Percentiles rank a stretch among this genome's conserved stretches.
These are phyloP conservation scores for Cryptococcus hybrid DNA, from an alignment of 1,284 basidiomycete genomes.

Conservation along the genomic window DNA sequence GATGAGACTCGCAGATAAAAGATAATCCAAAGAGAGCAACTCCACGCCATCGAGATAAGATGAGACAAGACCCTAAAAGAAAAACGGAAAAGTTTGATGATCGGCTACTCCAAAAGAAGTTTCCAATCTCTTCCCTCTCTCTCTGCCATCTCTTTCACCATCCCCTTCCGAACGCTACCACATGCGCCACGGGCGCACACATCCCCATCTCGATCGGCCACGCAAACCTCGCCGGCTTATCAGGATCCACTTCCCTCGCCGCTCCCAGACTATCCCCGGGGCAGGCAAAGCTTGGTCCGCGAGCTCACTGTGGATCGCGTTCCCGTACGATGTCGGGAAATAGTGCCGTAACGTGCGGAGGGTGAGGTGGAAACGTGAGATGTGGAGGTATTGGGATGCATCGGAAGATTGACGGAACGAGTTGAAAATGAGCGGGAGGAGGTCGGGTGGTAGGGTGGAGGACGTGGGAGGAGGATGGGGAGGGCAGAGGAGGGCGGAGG, in stretches of 20 bases:
- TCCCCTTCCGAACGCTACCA: conserved; percentile 38
- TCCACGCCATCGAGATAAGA: too few relatives aligned
- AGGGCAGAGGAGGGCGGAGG: conserved; percentile 5
- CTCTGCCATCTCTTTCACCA: conserved; percentile 39
- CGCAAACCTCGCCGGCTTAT: conserved; percentile 31
- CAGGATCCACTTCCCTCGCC: conserved; percentile 36
- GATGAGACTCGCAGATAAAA: too few relatives aligned
- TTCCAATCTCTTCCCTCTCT: conserved; percentile 32
- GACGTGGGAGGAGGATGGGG: conserved; percentile 13
- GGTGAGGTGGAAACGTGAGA: conserved; percentile 37
- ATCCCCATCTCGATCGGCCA: conserved; percentile 49
- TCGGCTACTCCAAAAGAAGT: not conserved
- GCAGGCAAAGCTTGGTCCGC: conserved; percentile 34
- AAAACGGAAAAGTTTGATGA: too few relatives aligned
- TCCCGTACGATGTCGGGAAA: conserved; percentile 38
- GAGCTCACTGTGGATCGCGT: conserved; percentile 35
- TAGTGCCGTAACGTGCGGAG: conserved; percentile 21
- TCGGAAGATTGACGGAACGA: conserved; percentile 21
- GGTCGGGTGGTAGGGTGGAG: conserved; percentile 24
- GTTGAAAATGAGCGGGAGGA: conserved; percentile 31
- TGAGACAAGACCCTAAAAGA: too few relatives aligned
- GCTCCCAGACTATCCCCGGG: conserved; percentile 33
- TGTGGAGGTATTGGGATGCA: conserved; percentile 24
- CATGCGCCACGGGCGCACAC: conserved; percentile 40
- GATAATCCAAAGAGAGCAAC: too few relatives aligned